phyloP scores from a whole-genome alignment of 768 basidiomycete species.

The Termitomyces sp. region DNA sequence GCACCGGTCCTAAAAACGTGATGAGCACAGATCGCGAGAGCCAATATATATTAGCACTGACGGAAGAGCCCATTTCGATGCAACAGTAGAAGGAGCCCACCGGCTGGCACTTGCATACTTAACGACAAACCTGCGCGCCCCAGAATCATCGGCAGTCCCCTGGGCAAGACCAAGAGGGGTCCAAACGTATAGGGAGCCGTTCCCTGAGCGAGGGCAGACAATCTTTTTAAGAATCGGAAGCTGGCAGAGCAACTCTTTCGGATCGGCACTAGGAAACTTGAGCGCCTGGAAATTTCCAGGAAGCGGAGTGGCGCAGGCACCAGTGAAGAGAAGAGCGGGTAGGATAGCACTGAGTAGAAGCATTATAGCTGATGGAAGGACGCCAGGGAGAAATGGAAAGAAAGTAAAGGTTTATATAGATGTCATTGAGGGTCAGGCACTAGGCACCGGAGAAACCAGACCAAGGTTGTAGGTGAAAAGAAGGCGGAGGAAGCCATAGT shows the following conservation, averaged over 20 bases:
- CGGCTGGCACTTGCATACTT: slow-evolving; percentile 61
- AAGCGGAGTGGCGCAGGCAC: slow-evolving; percentile 25
- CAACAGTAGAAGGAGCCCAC: slow-evolving; percentile 53
- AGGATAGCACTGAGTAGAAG: slow-evolving; percentile 26
- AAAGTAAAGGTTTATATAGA: slow-evolving; percentile 13
- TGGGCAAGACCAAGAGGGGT: slow-evolving; percentile 55
- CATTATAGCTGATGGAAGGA: slow-evolving; percentile 19
- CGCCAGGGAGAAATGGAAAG: slow-evolving; percentile 13
- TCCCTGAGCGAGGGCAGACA: slow-evolving; percentile 35
- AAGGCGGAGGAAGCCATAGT: slow-evolving; percentile 3
- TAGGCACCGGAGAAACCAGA: slow-evolving; percentile 14
- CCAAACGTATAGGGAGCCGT: slow-evolving; percentile 17
- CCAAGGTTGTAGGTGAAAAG: background rate
- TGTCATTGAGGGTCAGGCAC: slow-evolving; percentile 13
- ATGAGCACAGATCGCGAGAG: slow-evolving; percentile 2
- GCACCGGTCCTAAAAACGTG: slow-evolving; percentile 36
- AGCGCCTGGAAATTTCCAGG: slow-evolving; percentile 12
- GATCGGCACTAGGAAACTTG: slow-evolving; percentile 29
- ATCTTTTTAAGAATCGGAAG: slow-evolving; percentile 35
- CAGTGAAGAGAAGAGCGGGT: slow-evolving; percentile 23
- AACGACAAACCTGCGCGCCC: slow-evolving; percentile 54
- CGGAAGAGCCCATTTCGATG: slow-evolving; percentile 58
- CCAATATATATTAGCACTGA: slow-evolving; percentile 26
- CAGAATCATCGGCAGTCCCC: slow-evolving; percentile 43
- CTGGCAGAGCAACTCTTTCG: slow-evolving; percentile 39